Conservation (phyloP, 768 basidiomycete species). For the Russula compacta region DNA sequence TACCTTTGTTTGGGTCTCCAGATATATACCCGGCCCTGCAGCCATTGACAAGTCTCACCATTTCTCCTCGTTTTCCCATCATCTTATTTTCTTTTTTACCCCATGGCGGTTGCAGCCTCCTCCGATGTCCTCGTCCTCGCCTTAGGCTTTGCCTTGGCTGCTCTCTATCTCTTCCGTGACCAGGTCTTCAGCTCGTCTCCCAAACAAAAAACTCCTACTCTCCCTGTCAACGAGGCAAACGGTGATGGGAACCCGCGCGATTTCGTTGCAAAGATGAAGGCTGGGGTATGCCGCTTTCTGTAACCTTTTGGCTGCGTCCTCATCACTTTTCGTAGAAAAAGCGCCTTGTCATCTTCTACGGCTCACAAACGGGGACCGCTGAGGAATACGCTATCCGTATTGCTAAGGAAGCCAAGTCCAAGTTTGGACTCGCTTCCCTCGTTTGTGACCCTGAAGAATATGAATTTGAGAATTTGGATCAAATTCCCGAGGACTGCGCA, state of each 20-base stretch:
- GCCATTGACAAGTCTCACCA: neutral
- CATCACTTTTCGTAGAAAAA: slow-evolving; percentile 60
- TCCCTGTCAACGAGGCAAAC: slow-evolving; percentile 33
- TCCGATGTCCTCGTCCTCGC: slow-evolving; percentile 68
- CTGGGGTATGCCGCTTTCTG: slow-evolving; percentile 51
- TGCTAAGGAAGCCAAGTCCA: slow-evolving; percentile 95
- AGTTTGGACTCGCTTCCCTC: slow-evolving; percentile 90
- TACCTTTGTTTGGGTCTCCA: neutral
- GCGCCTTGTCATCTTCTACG: slow-evolving; percentile 94
- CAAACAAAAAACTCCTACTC: slow-evolving; percentile 49
- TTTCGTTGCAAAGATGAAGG: slow-evolving; percentile 91
- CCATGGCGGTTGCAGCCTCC: slow-evolving; percentile 52
- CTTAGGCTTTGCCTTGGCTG: slow-evolving; percentile 67
- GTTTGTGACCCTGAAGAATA: slow-evolving; percentile 99
- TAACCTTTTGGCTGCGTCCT: slow-evolving; percentile 3
- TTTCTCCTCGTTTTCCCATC: slow-evolving; percentile 8
- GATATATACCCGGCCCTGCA: slow-evolving; percentile 1
- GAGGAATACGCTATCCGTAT: slow-evolving; percentile 97
- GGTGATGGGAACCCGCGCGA: slow-evolving; percentile 85
- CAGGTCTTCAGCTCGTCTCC: slow-evolving; percentile 56
- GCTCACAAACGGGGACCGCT: slow-evolving; percentile 96
- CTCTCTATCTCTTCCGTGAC: slow-evolving; percentile 76
- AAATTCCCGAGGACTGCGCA: slow-evolving; percentile 76
- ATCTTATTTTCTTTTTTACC: slow-evolving; percentile 1
- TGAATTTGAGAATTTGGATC: slow-evolving; percentile 94